Evolutionary conservation across 306 rosid genomes (phyloP), one percentile per base, ranked within the genome.

Genomic region (Cercis canadensis): DNA sequence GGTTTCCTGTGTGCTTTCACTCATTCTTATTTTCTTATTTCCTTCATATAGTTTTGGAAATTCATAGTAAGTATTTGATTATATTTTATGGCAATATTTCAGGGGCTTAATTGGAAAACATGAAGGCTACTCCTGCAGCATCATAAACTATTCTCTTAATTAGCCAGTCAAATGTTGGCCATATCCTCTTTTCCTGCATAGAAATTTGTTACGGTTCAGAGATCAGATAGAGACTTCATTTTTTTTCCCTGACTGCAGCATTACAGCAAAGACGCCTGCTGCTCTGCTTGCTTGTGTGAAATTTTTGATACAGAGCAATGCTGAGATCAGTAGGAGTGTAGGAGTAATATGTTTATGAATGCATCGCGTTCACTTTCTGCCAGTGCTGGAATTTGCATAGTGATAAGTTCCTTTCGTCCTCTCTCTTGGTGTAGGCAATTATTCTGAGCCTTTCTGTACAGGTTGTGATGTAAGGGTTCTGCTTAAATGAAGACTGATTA

Each of bases 1-100:
- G 61, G 77, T 32, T n/a, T 62, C 41, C n/a, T 67, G 51, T 40
- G n/a, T 15, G 62, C 40, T 55, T 36, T 70, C 56, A 36, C 16
- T 57, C 63, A 56, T 62, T 69, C 64, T 19, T n/a, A 61, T 76
- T 13, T n/a, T 46, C 41, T 5, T 34, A 14, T 44, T n/a, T 45
- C 58, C 10, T 21, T 53, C 5, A 33, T 43, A 44, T 41, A 15
- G 21, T 51, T 63, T 36, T n/a, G 10, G 17, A 37, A 24, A 46
- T 15, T 16, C 58, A 36, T n/a, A 18, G 4, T 17, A 50, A 50
- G 53, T 15, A 29, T 70, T 17, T 33, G 14, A 32, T 41, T 53
- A 12, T 63, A 29, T 18, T 55, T 53, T 24, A 31, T 18, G 40
- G 57, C 65, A 18, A 58, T 19, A 19, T 55, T n/a, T 45, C 17